These are phyloP conservation scores for Sporormia fimetaria DNA, from an alignment of 495 filamentous ascomycete species.

Conservation along the genomic window DNA sequence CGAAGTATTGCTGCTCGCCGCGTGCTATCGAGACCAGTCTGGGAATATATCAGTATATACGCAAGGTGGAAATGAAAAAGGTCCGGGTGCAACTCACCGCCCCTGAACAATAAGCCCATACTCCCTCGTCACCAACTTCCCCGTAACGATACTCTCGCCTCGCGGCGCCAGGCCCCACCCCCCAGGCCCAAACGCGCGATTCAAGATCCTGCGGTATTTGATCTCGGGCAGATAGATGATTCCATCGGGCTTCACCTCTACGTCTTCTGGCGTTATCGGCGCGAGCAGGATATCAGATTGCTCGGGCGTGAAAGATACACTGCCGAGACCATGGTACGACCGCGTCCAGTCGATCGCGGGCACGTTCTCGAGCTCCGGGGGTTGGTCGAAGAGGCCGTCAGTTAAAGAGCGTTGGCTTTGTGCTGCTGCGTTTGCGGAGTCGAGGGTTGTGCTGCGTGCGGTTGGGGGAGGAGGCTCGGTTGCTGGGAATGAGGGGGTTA, in stretches of 20 bases:
- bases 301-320: slow-evolving; percentile 65
- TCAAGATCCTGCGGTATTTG: slow-evolving; percentile 90
- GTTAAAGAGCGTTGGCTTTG: slow-evolving; percentile 35
- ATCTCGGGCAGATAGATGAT: slow-evolving; percentile 97
- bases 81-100: slow-evolving; percentile 46
- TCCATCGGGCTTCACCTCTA: slow-evolving; percentile 94
- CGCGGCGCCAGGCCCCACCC: slow-evolving; percentile 89
- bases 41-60: background rate
- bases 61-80: background rate
- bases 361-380: slow-evolving; percentile 36
- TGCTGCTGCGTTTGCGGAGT: slow-evolving; percentile 1
- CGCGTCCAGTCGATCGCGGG: slow-evolving; percentile 79
- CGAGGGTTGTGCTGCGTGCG: slow-evolving; percentile 10
- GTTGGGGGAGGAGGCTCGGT: slow-evolving; percentile 19
- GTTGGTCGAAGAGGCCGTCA: slow-evolving; percentile 44
- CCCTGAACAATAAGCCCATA: slow-evolving; percentile 87
- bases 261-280: slow-evolving; percentile 56
- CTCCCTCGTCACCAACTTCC: slow-evolving; percentile 81
- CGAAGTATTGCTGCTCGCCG: slow-evolving; percentile 93
- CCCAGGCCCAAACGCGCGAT: slow-evolving; percentile 84
- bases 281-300: slow-evolving; percentile 57
- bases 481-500: slow-evolving; percentile 12
- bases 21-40: slow-evolving; percentile 82
- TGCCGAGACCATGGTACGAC: slow-evolving; percentile 80
- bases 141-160: slow-evolving; percentile 81